phyloP scores from a whole-genome alignment of 1,139 yeast genomes.

The Insectozyma bohioensis region DNA sequence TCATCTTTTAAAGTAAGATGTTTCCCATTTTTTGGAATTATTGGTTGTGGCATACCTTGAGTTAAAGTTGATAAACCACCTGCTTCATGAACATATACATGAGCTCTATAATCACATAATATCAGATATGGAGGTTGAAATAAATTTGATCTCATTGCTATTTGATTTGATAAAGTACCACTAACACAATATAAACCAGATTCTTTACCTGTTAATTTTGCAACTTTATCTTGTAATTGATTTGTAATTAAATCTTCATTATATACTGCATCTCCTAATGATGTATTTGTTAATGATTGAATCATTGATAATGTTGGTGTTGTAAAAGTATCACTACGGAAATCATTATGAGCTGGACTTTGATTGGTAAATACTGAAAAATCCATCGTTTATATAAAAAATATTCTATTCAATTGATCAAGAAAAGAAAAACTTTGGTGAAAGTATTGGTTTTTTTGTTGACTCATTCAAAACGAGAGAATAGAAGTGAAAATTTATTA shows the following conservation, averaged over 20 bases:
- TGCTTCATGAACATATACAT: constrained; percentile 42
- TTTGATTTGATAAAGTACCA: constrained; percentile 49
- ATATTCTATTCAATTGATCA: too few relatives aligned
- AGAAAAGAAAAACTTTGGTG: too few relatives aligned
- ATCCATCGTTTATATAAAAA: too few relatives aligned
- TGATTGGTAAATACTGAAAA: constrained; percentile 19
- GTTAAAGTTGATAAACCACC: constrained; percentile 48
- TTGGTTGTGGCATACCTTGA: constrained; percentile 46
- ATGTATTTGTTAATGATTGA: constrained; percentile 25
- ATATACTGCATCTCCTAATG: constrained; percentile 46
- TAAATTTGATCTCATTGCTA: constrained; percentile 41
- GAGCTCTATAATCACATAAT: constrained; percentile 42
- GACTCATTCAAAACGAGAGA: too few relatives aligned
- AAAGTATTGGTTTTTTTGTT: too few relatives aligned
- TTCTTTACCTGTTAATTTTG: constrained; percentile 39
- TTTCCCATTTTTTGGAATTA: constrained; percentile 36
- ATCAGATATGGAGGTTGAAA: constrained; percentile 47
- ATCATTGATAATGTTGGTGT: constrained; percentile 44
- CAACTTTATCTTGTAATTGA: constrained; percentile 35
- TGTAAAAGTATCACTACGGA: constrained; percentile 49
- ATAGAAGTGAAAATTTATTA: too few relatives aligned
- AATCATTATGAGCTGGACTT: constrained; percentile 37
- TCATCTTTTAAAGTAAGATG: constrained; percentile 43
- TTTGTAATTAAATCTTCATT: constrained; percentile 41
- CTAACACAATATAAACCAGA: constrained; percentile 45